Conservation (phyloP, 2,329 filamentous ascomycete genomes). For the Hansfordia pulvinata region DNA sequence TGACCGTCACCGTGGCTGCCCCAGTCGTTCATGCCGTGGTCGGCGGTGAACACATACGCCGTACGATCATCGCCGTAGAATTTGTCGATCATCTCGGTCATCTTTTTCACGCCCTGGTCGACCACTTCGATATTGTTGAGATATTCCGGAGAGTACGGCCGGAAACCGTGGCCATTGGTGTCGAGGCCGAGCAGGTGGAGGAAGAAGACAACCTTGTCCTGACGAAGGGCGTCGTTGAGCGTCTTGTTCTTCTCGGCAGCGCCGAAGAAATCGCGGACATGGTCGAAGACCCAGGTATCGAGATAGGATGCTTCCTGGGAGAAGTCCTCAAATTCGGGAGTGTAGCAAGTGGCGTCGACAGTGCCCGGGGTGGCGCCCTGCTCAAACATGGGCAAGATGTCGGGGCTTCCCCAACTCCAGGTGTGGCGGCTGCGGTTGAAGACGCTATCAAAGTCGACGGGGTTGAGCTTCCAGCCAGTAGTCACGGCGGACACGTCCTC, state of each 20-base stretch:
- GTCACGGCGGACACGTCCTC: constrained; percentile 96
- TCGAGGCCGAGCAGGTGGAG: constrained; percentile 86
- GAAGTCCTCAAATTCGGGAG: constrained; percentile 78
- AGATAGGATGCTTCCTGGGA: constrained; percentile 68
- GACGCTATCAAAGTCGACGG: constrained; percentile 95
- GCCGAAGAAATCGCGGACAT: constrained; percentile 75
- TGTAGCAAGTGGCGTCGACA: constrained; percentile 79
- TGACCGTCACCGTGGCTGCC: constrained; percentile 98
- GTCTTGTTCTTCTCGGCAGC: constrained; percentile 67
- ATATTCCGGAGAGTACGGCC: constrained; percentile 93
- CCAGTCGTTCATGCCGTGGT: constrained; percentile 98
- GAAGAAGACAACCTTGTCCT: constrained; percentile 91
- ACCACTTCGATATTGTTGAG: constrained; percentile 89
- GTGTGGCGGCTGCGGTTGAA: constrained; percentile 96
- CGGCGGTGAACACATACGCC: constrained; percentile 91
- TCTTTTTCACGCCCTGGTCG: constrained; percentile 76
- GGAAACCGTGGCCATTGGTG: constrained; percentile 72
- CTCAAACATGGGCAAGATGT: constrained; percentile 96
- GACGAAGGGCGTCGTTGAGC: constrained; percentile 54
- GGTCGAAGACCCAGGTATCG: constrained; percentile 93
- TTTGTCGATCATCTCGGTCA: constrained; percentile 65
- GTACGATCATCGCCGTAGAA: constrained; percentile 82
- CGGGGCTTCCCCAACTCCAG: constrained; percentile 98
- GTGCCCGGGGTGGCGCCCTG: constrained; percentile 78
- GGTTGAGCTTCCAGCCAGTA: constrained; percentile 97